A percentile compares a stretch with the other conserved stretches of the same genome.
phyloP scores from a whole-genome alignment of 306 rosid genomes.

The Ceratonia siliqua region DNA sequence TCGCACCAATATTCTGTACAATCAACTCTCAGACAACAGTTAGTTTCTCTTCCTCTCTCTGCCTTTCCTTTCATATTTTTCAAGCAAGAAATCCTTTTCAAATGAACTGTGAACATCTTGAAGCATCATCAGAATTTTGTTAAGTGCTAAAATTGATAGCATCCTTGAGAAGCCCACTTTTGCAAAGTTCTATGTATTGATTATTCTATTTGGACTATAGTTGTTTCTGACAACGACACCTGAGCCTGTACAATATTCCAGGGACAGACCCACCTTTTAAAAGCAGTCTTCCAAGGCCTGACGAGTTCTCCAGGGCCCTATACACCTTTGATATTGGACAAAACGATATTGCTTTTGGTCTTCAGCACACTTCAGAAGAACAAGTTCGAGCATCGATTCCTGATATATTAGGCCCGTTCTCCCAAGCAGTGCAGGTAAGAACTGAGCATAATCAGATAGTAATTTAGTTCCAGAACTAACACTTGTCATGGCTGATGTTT shows the following conservation, averaged over 20 bases:
- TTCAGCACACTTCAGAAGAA: constrained; percentile 56
- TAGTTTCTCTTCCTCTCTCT: constrained; percentile 27
- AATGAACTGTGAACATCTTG: background rate
- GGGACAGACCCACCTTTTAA: constrained; percentile 44
- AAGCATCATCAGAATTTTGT: constrained; percentile 12
- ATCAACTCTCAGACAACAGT: constrained; percentile 50
- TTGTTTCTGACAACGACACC: constrained; percentile 7
- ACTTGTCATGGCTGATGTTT: constrained; percentile 32
- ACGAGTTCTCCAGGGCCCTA: constrained; percentile 70
- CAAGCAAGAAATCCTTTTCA: constrained; percentile 1
- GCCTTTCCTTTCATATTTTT: constrained; percentile 6
- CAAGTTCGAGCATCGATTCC: constrained; percentile 72
- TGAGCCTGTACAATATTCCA: constrained; percentile 25
- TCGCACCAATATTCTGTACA: constrained; percentile 52
- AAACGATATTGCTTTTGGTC: constrained; percentile 69
- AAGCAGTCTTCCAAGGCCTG: constrained; percentile 63
- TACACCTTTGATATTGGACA: constrained; percentile 89
- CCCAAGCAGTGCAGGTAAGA: constrained; percentile 59
- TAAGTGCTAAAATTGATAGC: constrained; percentile 1
- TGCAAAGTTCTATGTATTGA: background rate
- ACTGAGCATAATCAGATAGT: background rate
- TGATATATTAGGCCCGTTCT: constrained; percentile 50
- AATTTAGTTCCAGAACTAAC: constrained; percentile 21
- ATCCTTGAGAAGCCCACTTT: background rate
- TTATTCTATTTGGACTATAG: background rate